A percentile compares a stretch with the other conserved stretches of the same genome.
phyloP scores from a whole-genome alignment of 2,329 filamentous ascomycete genomes.

The Raffaelea albimanens region DNA sequence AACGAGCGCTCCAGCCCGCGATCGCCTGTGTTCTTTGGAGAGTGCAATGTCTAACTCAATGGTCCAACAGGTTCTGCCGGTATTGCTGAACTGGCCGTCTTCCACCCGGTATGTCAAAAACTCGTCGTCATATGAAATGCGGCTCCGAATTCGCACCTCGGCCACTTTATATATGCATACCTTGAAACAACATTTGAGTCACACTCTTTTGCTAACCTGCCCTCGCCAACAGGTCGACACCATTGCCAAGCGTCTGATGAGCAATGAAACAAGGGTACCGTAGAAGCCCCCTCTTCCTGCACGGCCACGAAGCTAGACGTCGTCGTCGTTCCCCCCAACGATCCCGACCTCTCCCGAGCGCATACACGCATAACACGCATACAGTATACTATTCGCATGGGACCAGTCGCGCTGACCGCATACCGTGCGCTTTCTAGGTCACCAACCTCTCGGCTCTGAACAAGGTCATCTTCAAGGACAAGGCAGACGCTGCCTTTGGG shows the following conservation, averaged over 20 bases:
- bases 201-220: conserved; percentile 15
- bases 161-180: too few species aligned
- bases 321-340: background rate
- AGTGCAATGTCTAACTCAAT: conserved; percentile 12
- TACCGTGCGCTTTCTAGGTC: conserved; percentile 31
- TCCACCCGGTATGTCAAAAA: conserved; percentile 75
- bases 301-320: too few species aligned
- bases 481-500: conserved; percentile 58
- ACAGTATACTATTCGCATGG: too few species aligned
- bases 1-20: too few species aligned
- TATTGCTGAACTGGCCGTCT: conserved; percentile 86
- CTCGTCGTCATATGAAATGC: too few species aligned
- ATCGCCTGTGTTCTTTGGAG: too few species aligned
- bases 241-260: conserved; percentile 98
- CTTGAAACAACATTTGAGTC: background rate
- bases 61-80: conserved; percentile 69
- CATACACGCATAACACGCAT: too few species aligned
- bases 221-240: conserved; percentile 67
- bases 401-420: background rate
- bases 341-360: too few species aligned
- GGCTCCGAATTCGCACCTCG: too few species aligned
- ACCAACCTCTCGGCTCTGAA: conserved; percentile 59
- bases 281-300: background rate
- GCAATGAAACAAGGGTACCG: conserved; percentile 71
- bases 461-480: conserved; percentile 87